These are phyloP conservation scores for Arabis alpina DNA, from an alignment of 345 rosid genomes.

Conservation along the genomic window DNA sequence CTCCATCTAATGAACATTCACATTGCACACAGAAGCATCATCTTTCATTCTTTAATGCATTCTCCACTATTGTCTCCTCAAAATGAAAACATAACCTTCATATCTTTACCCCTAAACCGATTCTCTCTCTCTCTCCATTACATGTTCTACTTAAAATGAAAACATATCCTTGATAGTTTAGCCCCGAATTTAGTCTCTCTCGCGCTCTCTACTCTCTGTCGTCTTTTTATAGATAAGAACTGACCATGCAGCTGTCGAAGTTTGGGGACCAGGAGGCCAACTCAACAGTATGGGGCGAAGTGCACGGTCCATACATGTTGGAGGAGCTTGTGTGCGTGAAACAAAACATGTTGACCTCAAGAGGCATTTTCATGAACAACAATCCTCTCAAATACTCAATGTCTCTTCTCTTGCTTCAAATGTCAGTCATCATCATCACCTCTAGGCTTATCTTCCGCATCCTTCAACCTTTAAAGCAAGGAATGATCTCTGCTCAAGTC, in stretches of 20 bases:
- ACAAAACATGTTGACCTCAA: slow-evolving; percentile 30
- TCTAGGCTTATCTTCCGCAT: slow-evolving; percentile 36
- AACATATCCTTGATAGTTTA: slow-evolving; percentile 19
- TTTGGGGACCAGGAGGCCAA: slow-evolving; percentile 12
- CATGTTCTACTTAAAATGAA: neutral
- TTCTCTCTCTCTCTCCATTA: neutral
- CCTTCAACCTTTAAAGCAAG: slow-evolving; percentile 38
- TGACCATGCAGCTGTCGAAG: slow-evolving; percentile 7
- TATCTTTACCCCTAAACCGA: slow-evolving; percentile 10
- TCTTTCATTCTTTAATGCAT: slow-evolving; percentile 21
- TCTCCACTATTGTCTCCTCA: slow-evolving; percentile 7
- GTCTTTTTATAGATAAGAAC: neutral
- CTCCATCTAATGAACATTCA: slow-evolving; percentile 21
- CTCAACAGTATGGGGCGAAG: slow-evolving; percentile 22
- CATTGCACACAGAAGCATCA: slow-evolving; percentile 27
- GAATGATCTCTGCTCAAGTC: slow-evolving; percentile 46
- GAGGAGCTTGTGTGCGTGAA: slow-evolving; percentile 38
- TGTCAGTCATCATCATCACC: slow-evolving; percentile 38
- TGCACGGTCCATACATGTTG: slow-evolving; percentile 37
- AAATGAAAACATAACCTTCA: slow-evolving; percentile 13
- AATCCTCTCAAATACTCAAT: slow-evolving; percentile 40
- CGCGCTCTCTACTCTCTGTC: slow-evolving; percentile 5
- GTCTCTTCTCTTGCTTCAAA: slow-evolving; percentile 37
- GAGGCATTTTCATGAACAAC: slow-evolving; percentile 34
- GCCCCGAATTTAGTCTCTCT: slow-evolving; percentile 7